phyloP scores from a whole-genome alignment of 2,329 filamentous ascomycete species.

The Zasmidium cellare region DNA sequence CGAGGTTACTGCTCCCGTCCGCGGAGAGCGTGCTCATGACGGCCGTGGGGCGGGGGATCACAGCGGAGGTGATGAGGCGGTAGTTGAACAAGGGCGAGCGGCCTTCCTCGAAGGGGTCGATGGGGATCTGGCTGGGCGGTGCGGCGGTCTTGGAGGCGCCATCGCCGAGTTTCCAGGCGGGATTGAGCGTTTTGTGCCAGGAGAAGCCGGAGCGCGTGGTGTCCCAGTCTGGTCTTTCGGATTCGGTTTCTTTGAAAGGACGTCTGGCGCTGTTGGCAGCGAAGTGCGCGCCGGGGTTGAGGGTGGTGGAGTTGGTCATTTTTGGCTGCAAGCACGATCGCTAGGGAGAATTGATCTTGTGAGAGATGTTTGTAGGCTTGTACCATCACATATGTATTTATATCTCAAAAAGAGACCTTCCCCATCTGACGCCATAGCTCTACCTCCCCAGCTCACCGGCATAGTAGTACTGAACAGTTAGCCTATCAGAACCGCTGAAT shows the following conservation, averaged over 20 bases:
- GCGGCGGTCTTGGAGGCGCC: conserved; percentile 59
- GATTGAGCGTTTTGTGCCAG: conserved; percentile 61
- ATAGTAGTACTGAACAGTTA: too few relatives aligned
- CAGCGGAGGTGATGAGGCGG: conserved; percentile 78
- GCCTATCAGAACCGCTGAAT: not conserved
- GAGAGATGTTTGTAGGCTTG: too few relatives aligned
- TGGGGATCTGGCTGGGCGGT: conserved; percentile 64
- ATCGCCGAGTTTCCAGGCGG: conserved; percentile 63
- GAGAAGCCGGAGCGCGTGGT: conserved; percentile 44
- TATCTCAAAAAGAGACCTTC: too few relatives aligned
- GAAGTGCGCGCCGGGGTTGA: not conserved
- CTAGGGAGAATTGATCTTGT: too few relatives aligned
- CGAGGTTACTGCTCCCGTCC: conserved; percentile 27
- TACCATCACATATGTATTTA: too few relatives aligned
- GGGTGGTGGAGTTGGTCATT: not conserved
- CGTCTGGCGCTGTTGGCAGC: conserved; percentile 55
- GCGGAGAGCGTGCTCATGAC: conserved; percentile 20
- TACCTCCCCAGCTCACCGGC: too few relatives aligned
- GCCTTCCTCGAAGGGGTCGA: conserved; percentile 73
- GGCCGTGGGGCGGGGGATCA: conserved; percentile 22
- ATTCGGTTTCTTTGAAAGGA: conserved; percentile 71
- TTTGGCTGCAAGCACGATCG: too few relatives aligned
- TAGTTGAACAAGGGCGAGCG: conserved; percentile 73
- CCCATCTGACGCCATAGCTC: not conserved
- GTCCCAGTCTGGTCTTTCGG: conserved; percentile 62